Percentiles rank a stretch among this genome's conserved stretches.
phyloP scores from a whole-genome alignment of 2,329 filamentous ascomycete species.

The Penicillium sp. region DNA sequence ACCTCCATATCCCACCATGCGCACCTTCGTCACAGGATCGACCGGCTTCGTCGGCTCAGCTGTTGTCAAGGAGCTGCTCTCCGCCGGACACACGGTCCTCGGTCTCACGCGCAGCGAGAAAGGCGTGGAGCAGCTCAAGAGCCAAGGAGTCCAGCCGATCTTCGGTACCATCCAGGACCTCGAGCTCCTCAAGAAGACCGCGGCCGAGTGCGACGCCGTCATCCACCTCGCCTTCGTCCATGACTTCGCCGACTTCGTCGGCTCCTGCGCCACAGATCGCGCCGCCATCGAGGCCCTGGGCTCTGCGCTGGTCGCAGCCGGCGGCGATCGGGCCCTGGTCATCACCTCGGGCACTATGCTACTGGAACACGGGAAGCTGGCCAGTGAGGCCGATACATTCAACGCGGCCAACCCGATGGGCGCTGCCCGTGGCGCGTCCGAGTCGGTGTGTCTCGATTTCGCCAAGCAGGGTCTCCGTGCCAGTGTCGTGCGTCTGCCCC shows the following conservation, averaged over 20 bases:
- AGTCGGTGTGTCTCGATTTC: neutral
- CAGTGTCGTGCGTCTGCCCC: neutral
- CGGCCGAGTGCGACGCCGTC: neutral
- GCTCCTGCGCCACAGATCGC: neutral
- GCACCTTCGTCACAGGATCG: slow-evolving; percentile 1
- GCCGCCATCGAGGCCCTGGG: neutral
- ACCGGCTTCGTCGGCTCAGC: slow-evolving; percentile 1
- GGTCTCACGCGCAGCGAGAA: neutral
- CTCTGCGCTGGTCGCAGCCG: neutral
- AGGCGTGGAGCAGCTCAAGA: neutral
- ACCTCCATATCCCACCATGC: neutral
- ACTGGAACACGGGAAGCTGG: neutral
- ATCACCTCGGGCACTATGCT: neutral
- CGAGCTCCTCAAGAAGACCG: neutral
- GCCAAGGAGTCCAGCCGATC: neutral
- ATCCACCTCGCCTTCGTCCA: slow-evolving; percentile 1
- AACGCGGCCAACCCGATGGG: neutral
- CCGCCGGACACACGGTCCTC: neutral
- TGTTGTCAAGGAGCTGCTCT: slow-evolving; percentile 1
- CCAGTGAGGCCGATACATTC: neutral
- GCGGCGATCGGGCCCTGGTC: neutral
- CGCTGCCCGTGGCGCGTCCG: neutral
- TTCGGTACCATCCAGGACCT: neutral
- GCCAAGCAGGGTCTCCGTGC: neutral
- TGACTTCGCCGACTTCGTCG: neutral